These are phyloP conservation scores for Fusarium illudens DNA, from an alignment of 2,329 filamentous ascomycete genomes.

Conservation along the genomic window DNA sequence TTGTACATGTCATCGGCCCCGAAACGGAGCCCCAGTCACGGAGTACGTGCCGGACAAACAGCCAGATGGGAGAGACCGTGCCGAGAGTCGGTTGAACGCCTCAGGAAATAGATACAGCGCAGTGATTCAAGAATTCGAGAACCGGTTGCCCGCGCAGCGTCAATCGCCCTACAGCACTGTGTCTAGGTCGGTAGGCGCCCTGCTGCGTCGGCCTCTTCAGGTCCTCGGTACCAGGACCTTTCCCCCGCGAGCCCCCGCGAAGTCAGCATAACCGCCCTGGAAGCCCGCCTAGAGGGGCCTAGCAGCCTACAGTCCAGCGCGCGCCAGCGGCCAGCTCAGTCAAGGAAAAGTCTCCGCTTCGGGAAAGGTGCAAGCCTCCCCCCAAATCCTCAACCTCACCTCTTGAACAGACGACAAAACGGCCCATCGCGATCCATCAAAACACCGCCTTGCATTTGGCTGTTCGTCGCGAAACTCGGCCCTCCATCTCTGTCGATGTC, in stretches of 20 bases:
- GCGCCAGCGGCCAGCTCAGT: constrained; percentile 35
- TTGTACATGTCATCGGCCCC: constrained; percentile 33
- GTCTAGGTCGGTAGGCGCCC: background rate
- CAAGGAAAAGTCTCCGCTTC: constrained; percentile 51
- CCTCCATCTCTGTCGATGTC: constrained; percentile 62
- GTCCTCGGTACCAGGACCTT: constrained; percentile 33
- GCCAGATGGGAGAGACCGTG: constrained; percentile 11
- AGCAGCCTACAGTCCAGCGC: constrained; percentile 20
- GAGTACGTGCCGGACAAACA: constrained; percentile 30
- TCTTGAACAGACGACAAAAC: constrained; percentile 62
- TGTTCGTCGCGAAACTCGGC: constrained; percentile 49
- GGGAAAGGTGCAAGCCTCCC: constrained; percentile 51
- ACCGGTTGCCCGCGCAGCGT: background rate
- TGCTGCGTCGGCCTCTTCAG: constrained; percentile 25
- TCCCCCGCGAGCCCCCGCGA: constrained; percentile 29
- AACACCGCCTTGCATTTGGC: constrained; percentile 54
- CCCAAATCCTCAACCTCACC: constrained; percentile 65
- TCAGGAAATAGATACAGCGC: background rate
- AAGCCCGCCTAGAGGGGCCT: background rate
- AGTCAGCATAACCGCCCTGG: constrained; percentile 7
- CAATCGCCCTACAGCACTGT: background rate
- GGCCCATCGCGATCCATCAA: constrained; percentile 61
- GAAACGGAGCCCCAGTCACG: constrained; percentile 17
- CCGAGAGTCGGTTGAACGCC: constrained; percentile 1
- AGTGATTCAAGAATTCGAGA: background rate